phyloP scores from a whole-genome alignment of 192 early-diverging fungal species.

The Anaeromyces robustus region DNA sequence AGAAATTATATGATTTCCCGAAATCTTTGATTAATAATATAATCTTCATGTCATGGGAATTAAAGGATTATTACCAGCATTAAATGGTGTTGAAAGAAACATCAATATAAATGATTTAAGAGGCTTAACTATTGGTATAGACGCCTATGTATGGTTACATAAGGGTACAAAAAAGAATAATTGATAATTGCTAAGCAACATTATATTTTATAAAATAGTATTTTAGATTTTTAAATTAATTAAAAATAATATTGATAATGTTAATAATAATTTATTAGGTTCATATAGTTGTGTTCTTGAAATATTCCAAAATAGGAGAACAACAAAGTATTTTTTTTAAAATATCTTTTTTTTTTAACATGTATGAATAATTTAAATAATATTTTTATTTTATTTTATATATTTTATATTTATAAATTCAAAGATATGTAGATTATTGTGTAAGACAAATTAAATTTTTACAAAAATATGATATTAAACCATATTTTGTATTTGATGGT shows the following conservation, averaged over 20 bases:
- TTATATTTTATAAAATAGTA: too few relatives aligned
- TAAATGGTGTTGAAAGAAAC: conserved; percentile 41
- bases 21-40: too few relatives aligned
- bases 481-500: conserved; percentile 91
- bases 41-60: conserved; percentile 71
- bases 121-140: conserved; percentile 64
- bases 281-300: conserved; percentile 75
- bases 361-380: neutral
- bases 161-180: neutral
- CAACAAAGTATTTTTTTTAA: conserved; percentile 33
- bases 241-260: too few relatives aligned
- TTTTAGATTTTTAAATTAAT: too few relatives aligned
- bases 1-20: too few relatives aligned
- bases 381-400: neutral
- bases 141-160: conserved; percentile 86
- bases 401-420: neutral
- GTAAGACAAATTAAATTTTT: conserved; percentile 63
- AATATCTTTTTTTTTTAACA: neutral
- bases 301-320: conserved; percentile 46
- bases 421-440: conserved; percentile 71
- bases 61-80: conserved; percentile 59
- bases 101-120: conserved; percentile 56
- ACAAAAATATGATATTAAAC: conserved; percentile 47
- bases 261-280: too few relatives aligned
- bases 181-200: conserved; percentile 22